Evolutionary conservation across 2,329 filamentous ascomycete species (phyloP).

Genomic region (Fusarium verticillioides): DNA sequence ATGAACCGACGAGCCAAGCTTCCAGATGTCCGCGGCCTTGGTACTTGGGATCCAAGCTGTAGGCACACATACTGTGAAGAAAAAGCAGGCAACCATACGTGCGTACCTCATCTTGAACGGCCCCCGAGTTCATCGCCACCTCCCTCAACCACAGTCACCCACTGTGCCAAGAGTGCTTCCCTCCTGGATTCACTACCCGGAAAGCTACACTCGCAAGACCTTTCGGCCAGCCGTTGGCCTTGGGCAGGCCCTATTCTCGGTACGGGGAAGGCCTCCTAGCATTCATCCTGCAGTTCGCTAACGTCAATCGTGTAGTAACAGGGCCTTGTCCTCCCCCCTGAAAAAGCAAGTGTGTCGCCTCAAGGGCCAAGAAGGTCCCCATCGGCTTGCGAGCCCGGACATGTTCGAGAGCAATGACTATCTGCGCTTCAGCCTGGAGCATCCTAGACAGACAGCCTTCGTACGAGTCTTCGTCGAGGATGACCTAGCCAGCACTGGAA

Average conservation of each 20-base stretch:
- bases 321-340: background rate
- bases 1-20: background rate
- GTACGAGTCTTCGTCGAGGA: conserved; percentile 3
- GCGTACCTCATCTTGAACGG: no score
- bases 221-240: background rate
- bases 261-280: background rate
- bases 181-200: background rate
- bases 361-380: background rate
- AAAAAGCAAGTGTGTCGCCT: background rate
- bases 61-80: background rate
- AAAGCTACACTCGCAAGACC: background rate
- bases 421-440: background rate
- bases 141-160: background rate
- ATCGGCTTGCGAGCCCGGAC: background rate
- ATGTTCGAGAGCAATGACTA: background rate
- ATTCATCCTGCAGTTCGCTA: background rate
- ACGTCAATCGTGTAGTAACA: background rate
- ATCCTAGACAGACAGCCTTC: background rate
- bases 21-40: background rate
- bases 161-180: background rate
- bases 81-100: background rate
- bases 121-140: background rate
- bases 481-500: background rate
- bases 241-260: background rate
- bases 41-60: background rate